Evolutionary conservation across 495 filamentous ascomycete species (phyloP).

Genomic region (Xylaria acuta): DNA sequence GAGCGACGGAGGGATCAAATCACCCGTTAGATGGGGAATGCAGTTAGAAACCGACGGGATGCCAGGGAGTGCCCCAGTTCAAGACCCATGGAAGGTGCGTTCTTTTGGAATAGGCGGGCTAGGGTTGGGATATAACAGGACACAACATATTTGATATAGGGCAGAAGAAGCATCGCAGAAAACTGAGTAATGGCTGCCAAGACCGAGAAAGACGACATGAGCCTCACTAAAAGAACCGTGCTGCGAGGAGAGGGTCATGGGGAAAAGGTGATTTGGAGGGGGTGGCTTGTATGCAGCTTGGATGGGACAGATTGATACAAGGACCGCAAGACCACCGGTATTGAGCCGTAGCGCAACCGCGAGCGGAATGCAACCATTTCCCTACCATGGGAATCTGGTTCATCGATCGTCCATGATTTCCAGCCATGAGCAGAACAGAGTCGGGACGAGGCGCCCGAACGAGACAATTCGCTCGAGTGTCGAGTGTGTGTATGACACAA

Average conservation of each 20-base stretch:
- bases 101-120: constrained; percentile 41
- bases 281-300: constrained; percentile 27
- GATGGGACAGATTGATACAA: constrained; percentile 21
- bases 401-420: constrained; percentile 12
- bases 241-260: constrained; percentile 21
- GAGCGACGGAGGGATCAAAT: constrained; percentile 38
- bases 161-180: constrained; percentile 32
- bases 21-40: constrained; percentile 34
- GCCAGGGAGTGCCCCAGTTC: constrained; percentile 39
- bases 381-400: background rate
- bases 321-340: constrained; percentile 14
- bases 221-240: constrained; percentile 29
- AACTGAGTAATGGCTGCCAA: constrained; percentile 29
- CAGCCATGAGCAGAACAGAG: constrained; percentile 1
- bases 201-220: constrained; percentile 27
- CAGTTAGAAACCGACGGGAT: constrained; percentile 38
- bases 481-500: constrained; percentile 38
- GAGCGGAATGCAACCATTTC: constrained; percentile 13
- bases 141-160: constrained; percentile 40
- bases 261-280: constrained; percentile 25
- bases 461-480: constrained; percentile 18
- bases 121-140: constrained; percentile 45
- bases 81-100: constrained; percentile 37
- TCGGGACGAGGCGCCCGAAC: constrained; percentile 12
- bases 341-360: constrained; percentile 4